Evolutionary conservation across 768 basidiomycete species (phyloP).

Genomic region (Tulasnella sp.): DNA sequence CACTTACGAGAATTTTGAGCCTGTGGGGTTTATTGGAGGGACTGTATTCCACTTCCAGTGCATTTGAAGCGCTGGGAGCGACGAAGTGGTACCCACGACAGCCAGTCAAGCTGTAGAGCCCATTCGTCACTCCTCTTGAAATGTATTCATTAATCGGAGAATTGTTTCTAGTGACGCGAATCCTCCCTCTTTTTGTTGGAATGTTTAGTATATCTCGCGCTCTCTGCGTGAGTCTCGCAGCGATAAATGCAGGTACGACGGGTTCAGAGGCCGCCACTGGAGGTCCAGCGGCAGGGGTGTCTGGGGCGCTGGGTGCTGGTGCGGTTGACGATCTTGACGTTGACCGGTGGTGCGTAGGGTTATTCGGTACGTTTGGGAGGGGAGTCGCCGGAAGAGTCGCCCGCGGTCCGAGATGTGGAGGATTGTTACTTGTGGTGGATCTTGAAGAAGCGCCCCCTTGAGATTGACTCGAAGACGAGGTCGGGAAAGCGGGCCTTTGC

Average conservation of each 20-base stretch:
- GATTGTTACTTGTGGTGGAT: neutral
- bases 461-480: neutral
- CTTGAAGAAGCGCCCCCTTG: neutral
- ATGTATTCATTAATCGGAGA: neutral
- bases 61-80: neutral
- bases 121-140: neutral
- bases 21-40: neutral
- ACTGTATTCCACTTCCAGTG: slow-evolving; percentile 1
- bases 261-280: neutral
- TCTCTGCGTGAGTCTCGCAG: neutral
- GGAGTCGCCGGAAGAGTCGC: neutral
- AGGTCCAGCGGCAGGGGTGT: neutral
- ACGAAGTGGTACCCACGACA: neutral
- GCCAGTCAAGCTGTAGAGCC: neutral
- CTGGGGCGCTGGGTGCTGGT: neutral
- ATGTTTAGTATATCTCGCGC: neutral
- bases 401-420: neutral
- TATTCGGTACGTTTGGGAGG: neutral
- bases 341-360: neutral
- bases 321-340: neutral
- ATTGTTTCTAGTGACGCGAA: neutral
- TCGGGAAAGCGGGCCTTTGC: neutral
- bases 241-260: neutral
- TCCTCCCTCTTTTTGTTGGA: neutral
- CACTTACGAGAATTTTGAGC: neutral